Conservation (phyloP, 164 flowering plant species). For the Macadamia tetraphylla region DNA sequence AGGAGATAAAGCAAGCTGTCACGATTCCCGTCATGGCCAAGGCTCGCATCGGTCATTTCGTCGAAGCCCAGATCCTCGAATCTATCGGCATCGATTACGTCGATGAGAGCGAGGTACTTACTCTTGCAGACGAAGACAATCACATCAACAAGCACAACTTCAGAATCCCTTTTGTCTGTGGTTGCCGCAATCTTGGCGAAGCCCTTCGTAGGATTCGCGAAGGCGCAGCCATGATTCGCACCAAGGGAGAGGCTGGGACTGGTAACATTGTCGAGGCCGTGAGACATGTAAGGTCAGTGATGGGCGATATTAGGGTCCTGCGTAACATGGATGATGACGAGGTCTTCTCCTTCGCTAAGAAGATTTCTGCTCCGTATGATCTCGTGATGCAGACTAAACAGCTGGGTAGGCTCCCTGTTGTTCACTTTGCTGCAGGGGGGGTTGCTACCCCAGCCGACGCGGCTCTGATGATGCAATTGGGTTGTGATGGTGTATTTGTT, state of each 20-base stretch:
- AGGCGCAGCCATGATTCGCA: conserved; percentile 35
- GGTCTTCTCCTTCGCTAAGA: conserved; percentile 40
- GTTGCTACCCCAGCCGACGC: conserved; percentile 49
- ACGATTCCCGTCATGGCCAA: conserved; percentile 38
- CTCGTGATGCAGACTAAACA: conserved; percentile 43
- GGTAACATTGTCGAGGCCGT: conserved; percentile 40
- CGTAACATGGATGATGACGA: conserved; percentile 46
- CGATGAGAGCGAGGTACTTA: conserved; percentile 32
- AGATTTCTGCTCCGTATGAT: conserved; percentile 39
- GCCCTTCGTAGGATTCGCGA: conserved; percentile 27
- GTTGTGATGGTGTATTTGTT: conserved; percentile 48
- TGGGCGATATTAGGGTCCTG: conserved; percentile 37
- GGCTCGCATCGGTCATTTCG: conserved; percentile 33
- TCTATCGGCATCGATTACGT: conserved; percentile 27
- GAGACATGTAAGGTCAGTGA: conserved; percentile 35
- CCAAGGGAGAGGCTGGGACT: conserved; percentile 35
- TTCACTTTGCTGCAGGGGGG: conserved; percentile 47
- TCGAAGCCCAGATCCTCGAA: conserved; percentile 33
- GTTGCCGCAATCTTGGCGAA: conserved; percentile 31
- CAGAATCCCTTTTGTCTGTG: conserved; percentile 28
- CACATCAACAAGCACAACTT: conserved; percentile 38
- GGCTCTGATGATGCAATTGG: conserved; percentile 48
- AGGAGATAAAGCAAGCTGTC: conserved; percentile 31
- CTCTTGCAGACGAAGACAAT: conserved; percentile 28
- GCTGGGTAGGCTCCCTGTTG: conserved; percentile 44